These are phyloP conservation scores for Dothistroma septosporum DNA, from an alignment of 2,329 filamentous ascomycete species.

Conservation along the genomic window DNA sequence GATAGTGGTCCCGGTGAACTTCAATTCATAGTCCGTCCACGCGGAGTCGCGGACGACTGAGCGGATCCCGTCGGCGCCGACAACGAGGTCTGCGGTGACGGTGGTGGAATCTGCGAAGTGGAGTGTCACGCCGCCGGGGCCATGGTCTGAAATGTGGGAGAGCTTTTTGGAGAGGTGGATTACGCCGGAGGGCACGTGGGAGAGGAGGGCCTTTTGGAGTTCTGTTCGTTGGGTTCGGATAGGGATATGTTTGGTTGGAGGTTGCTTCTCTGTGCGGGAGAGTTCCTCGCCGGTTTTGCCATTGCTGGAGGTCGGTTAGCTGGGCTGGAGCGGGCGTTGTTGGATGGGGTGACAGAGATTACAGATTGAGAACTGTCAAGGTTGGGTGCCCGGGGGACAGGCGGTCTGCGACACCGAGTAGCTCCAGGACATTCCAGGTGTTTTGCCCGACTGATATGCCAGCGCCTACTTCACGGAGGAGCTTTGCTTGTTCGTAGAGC, in stretches of 20 bases:
- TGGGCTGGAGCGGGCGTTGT: not conserved
- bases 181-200: conserved; percentile 42
- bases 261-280: conserved; percentile 9
- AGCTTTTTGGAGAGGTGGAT: conserved; percentile 48
- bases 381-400: conserved; percentile 28
- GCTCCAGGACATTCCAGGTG: conserved; percentile 47
- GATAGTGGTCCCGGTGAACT: conserved; percentile 49
- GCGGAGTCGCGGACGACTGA: conserved; percentile 45
- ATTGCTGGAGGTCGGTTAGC: conserved; percentile 1
- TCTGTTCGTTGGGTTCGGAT: conserved; percentile 28
- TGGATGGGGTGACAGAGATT: not conserved
- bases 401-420: conserved; percentile 42
- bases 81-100: conserved; percentile 10
- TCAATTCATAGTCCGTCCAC: conserved; percentile 43
- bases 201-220: conserved; percentile 49
- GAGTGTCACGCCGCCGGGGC: conserved; percentile 38
- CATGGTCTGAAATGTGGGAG: conserved; percentile 37
- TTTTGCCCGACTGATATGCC: conserved; percentile 47
- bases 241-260: conserved; percentile 1
- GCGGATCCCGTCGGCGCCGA: conserved; percentile 53
- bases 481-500: conserved; percentile 45
- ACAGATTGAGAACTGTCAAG: conserved; percentile 15
- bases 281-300: conserved; percentile 18
- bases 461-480: conserved; percentile 47
- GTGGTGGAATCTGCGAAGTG: conserved; percentile 43